Base-by-base conservation (phyloP, 805 yeast genomes). In the Ogataea naganishii region DNA sequence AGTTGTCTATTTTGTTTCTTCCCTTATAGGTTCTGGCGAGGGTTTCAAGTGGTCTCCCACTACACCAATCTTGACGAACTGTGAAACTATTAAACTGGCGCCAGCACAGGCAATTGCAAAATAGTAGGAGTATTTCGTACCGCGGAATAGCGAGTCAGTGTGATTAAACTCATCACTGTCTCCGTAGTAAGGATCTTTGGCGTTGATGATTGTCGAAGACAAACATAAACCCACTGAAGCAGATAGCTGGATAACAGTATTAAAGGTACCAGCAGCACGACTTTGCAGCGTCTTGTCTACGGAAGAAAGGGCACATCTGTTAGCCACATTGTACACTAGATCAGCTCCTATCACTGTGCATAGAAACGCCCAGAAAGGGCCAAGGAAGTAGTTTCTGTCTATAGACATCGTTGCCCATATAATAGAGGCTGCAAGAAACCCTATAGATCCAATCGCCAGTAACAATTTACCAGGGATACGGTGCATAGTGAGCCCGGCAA, bases 181-280 rank as follows among this genome's bases (percentile, higher is more conserved):
- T 14, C 64, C 63, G 32, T 52, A 60, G 7, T 34, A 40, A 3
- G 47, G 44, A 31, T 51, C 49, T 20, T 44, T 50, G 3, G 64
- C 43, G 12, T 53, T 35, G 13, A 62, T 52, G 26, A 66, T 49
- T 0, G 71, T 61, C 12, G 62, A 46, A 2, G 65, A 48, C 2
- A 64, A 38, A 15, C 69, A 65, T 5, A 66, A 44, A 1, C 69
- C 69, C 5, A 67, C 48, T 4, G 68, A 47, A 1, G 60, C 50
- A 23, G 66, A 48, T 18, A 68, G 35, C 33, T 65, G 69, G 17
- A 55, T 38, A 21, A 59, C 46, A 1, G 72, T 67, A 36, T 64
- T 67, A 38, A 67, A 66, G 4, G 66, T 51, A 11, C 72, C 72
- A 4, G 68, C 68, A 4, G 72, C 73, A 10, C 67, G 43, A 27